phyloP scores from a whole-genome alignment of 2,329 filamentous ascomycete species.

The Talaromyces amestolkiae region DNA sequence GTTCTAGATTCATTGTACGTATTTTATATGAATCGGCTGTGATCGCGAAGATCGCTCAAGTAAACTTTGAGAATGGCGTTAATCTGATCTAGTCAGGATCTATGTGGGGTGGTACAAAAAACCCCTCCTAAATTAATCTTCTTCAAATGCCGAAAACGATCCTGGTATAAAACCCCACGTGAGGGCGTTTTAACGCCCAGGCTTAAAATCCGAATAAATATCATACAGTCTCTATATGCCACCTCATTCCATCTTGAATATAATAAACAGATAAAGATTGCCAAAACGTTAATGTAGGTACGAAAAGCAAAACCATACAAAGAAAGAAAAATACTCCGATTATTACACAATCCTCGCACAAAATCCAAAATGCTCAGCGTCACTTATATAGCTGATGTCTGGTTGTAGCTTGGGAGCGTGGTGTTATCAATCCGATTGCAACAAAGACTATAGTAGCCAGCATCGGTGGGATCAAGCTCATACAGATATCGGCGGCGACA shows the following conservation, averaged over 20 bases:
- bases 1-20: not conserved
- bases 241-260: not conserved
- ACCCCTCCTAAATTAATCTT: not conserved
- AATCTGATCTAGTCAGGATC: not conserved
- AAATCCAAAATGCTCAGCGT: not conserved
- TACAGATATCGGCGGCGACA: conserved; percentile 14
- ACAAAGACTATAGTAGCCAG: conserved; percentile 10
- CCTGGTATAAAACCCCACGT: not conserved
- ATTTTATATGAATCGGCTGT: too few relatives aligned
- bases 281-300: not conserved
- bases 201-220: not conserved
- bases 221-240: not conserved
- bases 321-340: not conserved
- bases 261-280: not conserved
- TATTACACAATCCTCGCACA: not conserved
- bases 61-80: not conserved
- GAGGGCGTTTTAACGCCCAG: not conserved
- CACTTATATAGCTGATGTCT: not conserved
- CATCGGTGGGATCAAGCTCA: conserved; percentile 15
- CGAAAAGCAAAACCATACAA: not conserved
- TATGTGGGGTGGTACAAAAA: not conserved
- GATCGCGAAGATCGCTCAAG: not conserved
- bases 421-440: conserved; percentile 2
- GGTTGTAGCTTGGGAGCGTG: not conserved
- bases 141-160: not conserved